phyloP scores from a whole-genome alignment of 768 basidiomycete genomes.

The Kwoniella pini region DNA sequence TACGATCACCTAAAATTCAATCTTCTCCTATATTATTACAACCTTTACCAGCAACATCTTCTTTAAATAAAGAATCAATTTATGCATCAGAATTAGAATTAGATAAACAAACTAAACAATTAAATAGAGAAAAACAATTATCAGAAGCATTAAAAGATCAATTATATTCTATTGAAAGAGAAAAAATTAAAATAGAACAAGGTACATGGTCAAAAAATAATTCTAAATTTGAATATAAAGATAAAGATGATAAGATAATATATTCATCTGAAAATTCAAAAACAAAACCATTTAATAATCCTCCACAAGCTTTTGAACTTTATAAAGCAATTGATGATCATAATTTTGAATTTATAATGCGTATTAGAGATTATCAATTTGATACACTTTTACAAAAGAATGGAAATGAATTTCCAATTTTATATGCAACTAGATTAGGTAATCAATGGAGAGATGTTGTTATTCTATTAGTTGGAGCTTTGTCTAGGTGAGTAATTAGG shows the following conservation, averaged over 20 bases:
- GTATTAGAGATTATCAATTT: constrained; percentile 51
- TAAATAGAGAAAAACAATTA: constrained; percentile 36
- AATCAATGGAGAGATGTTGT: constrained; percentile 65
- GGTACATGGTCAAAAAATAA: constrained; percentile 11
- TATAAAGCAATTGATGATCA: constrained; percentile 81
- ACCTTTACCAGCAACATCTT: constrained; percentile 36
- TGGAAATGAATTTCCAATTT: constrained; percentile 81
- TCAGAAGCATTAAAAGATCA: constrained; percentile 51
- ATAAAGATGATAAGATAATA: constrained; percentile 10
- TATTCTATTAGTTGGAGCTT: constrained; percentile 81
- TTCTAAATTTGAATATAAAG: neutral
- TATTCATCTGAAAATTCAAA: too few species aligned
- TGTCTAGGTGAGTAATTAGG: constrained; percentile 62
- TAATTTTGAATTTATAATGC: constrained; percentile 64
- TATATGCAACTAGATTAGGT: constrained; percentile 72
- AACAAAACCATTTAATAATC: constrained; percentile 33
- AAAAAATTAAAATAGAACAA: constrained; percentile 19
- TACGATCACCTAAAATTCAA: constrained; percentile 24
- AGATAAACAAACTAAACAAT: constrained; percentile 36
- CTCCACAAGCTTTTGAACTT: constrained; percentile 65
- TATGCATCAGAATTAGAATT: constrained; percentile 44
- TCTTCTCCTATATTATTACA: constrained; percentile 41
- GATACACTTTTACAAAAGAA: constrained; percentile 76
- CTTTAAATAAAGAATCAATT: constrained; percentile 32
- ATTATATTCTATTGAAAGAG: constrained; percentile 36